Evolutionary conservation across 2,329 filamentous ascomycete species (phyloP).

Genomic region (Cytospora schulzeri): DNA sequence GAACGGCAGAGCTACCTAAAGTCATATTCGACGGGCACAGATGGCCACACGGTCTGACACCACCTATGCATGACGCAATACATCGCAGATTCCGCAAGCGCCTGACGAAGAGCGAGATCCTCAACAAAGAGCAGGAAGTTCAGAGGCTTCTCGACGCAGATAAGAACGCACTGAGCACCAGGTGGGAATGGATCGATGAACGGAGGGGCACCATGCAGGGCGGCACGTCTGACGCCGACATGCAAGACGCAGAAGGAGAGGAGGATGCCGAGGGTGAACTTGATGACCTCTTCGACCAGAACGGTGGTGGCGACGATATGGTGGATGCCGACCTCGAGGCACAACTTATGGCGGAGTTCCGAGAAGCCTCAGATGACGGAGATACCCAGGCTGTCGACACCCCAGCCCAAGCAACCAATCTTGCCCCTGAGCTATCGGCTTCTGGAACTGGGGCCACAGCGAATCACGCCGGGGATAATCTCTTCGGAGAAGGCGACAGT

Average conservation of each 20-base stretch:
- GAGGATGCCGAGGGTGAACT: conserved; percentile 46
- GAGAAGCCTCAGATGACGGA: conserved; percentile 47
- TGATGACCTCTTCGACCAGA: conserved; percentile 32
- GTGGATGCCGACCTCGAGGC: conserved; percentile 42
- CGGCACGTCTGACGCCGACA: conserved; percentile 35
- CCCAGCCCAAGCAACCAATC: conserved; percentile 48
- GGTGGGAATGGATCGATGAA: conserved; percentile 67
- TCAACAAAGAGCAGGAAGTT: conserved; percentile 80
- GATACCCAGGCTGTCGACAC: conserved; percentile 59
- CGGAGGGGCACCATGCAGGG: conserved; percentile 32
- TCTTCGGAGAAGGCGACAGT: conserved; percentile 41
- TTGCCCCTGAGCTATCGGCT: conserved; percentile 42
- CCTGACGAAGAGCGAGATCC: conserved; percentile 74
- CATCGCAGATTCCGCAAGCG: conserved; percentile 83
- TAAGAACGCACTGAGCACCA: conserved; percentile 58
- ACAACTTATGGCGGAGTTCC: conserved; percentile 32
- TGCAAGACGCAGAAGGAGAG: conserved; percentile 55
- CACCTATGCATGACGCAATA: conserved; percentile 82
- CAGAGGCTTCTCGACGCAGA: conserved; percentile 74
- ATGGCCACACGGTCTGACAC: conserved; percentile 85
- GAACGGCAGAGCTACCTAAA: conserved; percentile 66
- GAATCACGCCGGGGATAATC: conserved; percentile 47
- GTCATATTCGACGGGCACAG: conserved; percentile 70
- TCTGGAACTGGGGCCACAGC: conserved; percentile 49
- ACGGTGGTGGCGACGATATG: conserved; percentile 33